Evolutionary conservation across 768 basidiomycete species (phyloP), one percentile per base, ranked within the genome.

Genomic region (Mycena amicta): DNA sequence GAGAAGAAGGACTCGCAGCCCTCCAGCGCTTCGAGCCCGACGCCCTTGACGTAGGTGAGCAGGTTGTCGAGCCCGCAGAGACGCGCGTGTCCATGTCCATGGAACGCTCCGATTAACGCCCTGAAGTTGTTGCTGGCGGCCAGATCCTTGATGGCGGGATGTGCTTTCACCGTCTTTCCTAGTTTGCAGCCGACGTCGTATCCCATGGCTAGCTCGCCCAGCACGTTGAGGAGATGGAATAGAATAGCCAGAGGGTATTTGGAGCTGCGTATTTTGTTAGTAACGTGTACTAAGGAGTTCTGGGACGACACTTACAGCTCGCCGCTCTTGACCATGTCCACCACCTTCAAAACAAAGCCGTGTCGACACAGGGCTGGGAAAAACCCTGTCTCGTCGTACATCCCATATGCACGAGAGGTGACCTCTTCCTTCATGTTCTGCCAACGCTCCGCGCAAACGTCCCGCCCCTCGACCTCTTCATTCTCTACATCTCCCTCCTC

Each of bases 351-450:
- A 25, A 72, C 57, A 0, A 74, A 62, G 2, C 74, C 71, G 67
- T 77, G 74, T 1, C 65, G 60, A 57, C 76, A 77, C 8, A 67
- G 68, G 57, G 58, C 47, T 0, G 72, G 67, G 57, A 80, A 81
- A 8, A 76, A 64, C 0, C 77, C 75, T 0, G 73, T 68, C 65
- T 78, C 73, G 1, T 71, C 54, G 45, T 75, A 80, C 4, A 37
- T 8, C 8, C 33, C 33, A 8, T 18, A 37, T 8, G 33, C 33
- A 8, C 18, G 8, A 18, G 33, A 37, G 8, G 8, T 8, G 8
- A 8, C 18, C 18, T 18, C 33, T 18, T 37, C 33, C 8, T 37
- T 37, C 33, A 37, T 37, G 33, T 37, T 37, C 18, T 37, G 8
- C 33, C 23, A 30, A n/a, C n/a, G n/a, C n/a, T n/a, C n/a, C n/a